phyloP scores from a whole-genome alignment of 1,139 yeast species.

The Wickerhamomyces sp. region DNA sequence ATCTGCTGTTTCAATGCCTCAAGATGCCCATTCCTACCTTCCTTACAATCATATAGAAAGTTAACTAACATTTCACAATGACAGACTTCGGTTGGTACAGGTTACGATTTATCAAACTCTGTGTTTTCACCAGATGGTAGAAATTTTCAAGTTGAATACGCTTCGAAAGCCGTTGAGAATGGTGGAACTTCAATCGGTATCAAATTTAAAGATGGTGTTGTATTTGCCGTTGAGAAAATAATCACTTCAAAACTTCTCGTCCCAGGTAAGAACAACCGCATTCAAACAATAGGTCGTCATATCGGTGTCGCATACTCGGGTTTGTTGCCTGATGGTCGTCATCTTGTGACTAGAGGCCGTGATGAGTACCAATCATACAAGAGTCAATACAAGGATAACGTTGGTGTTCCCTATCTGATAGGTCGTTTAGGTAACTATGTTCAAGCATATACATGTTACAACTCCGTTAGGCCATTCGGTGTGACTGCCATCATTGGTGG shows the following conservation, averaged over 20 bases:
- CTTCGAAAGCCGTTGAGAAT: conserved; percentile 94
- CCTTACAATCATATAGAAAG: too few relatives aligned
- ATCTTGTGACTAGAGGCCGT: conserved; percentile 85
- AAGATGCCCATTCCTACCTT: too few relatives aligned
- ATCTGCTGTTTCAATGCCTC: too few relatives aligned
- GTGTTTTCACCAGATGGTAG: conserved; percentile 89
- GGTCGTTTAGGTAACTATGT: conserved; percentile 89
- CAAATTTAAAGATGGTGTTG: conserved; percentile 87
- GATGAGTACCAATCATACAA: conserved; percentile 85
- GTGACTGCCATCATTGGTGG: conserved; percentile 91
- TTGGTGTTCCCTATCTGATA: conserved; percentile 77
- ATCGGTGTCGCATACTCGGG: conserved; percentile 96
- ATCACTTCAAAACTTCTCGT: conserved; percentile 82
- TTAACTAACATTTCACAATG: background rate
- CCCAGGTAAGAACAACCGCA: conserved; percentile 82
- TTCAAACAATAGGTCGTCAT: conserved; percentile 90
- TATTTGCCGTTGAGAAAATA: conserved; percentile 93
- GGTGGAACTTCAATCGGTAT: conserved; percentile 95
- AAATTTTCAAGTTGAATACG: conserved; percentile 97
- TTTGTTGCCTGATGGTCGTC: conserved; percentile 93
- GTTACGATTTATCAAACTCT: conserved; percentile 93
- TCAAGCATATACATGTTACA: conserved; percentile 93
- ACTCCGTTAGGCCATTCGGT: conserved; percentile 97
- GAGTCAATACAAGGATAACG: conserved; percentile 68
- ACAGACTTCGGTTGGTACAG: conserved; percentile 91